Evolutionary conservation across 352 stramenopile species (phyloP).

Genomic region (Saprolegnia diclina): DNA sequence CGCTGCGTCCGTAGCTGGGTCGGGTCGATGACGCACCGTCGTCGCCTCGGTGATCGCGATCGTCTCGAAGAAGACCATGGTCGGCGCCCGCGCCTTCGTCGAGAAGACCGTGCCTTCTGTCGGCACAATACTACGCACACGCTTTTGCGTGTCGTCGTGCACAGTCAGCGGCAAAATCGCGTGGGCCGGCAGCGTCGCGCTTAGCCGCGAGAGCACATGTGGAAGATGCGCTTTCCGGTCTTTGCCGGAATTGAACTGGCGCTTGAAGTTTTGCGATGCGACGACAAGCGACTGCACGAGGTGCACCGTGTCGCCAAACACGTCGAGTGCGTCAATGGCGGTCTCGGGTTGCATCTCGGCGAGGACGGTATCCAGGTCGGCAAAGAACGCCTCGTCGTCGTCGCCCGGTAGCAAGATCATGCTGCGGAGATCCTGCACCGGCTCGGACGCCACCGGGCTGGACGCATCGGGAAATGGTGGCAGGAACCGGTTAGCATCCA

Average conservation of each 20-base stretch:
- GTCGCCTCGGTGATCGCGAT: neutral
- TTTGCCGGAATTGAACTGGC: slow-evolving; percentile 32
- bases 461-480: neutral
- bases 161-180: slow-evolving; percentile 64
- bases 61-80: slow-evolving; percentile 78
- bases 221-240: slow-evolving; percentile 56
- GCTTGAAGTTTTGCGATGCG: slow-evolving; percentile 57
- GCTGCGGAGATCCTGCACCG: slow-evolving; percentile 12
- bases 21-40: neutral
- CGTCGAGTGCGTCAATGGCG: slow-evolving; percentile 31
- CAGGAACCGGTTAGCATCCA: neutral
- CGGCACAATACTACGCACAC: slow-evolving; percentile 52
- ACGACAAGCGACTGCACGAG: slow-evolving; percentile 58
- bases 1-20: too few relatives aligned
- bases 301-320: slow-evolving; percentile 55
- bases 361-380: slow-evolving; percentile 36
- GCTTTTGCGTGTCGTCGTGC: slow-evolving; percentile 50
- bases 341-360: slow-evolving; percentile 33
- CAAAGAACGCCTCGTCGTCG: slow-evolving; percentile 38
- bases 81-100: slow-evolving; percentile 73
- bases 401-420: slow-evolving; percentile 1
- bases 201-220: slow-evolving; percentile 48
- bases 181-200: slow-evolving; percentile 37
- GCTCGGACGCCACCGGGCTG: slow-evolving; percentile 23
- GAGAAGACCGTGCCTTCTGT: slow-evolving; percentile 83